Conservation (phyloP, 75 land plant genomes). For the Selaginella tamariscina region DNA sequence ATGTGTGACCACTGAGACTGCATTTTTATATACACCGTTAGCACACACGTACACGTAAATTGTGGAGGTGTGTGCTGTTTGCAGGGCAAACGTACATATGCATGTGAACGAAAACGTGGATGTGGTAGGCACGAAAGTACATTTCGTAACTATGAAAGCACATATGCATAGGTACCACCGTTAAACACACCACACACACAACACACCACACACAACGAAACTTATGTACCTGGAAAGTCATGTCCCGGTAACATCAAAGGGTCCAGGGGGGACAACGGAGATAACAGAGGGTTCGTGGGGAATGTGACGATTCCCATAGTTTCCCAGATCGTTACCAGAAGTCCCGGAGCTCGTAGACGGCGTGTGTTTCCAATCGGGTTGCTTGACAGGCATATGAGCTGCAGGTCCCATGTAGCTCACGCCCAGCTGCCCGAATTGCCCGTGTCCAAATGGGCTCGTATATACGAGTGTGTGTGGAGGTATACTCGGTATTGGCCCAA, state of each 20-base stretch:
- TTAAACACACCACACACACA: too few relatives aligned
- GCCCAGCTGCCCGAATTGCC: conserved; percentile 90
- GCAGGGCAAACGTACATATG: neutral
- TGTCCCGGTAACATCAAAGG: conserved; percentile 57
- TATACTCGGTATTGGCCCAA: conserved; percentile 61
- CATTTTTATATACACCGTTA: neutral
- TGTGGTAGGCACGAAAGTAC: neutral
- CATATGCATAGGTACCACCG: neutral
- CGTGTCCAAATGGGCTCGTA: conserved; percentile 65
- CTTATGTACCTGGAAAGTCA: conserved; percentile 70
- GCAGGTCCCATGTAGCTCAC: conserved; percentile 64
- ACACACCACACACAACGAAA: too few relatives aligned
- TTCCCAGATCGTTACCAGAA: conserved; percentile 14
- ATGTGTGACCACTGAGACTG: conserved; percentile 8
- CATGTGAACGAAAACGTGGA: neutral
- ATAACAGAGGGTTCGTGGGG: conserved; percentile 54
- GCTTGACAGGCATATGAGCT: conserved; percentile 67
- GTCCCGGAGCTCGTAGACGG: conserved; percentile 33
- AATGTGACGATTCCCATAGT: conserved; percentile 38
- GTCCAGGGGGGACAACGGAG: conserved; percentile 57
- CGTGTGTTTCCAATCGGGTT: conserved; percentile 93
- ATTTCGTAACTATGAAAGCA: neutral
- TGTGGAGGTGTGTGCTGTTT: too few relatives aligned
- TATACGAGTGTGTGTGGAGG: conserved; percentile 94
- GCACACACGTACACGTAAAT: too few relatives aligned